Conservation (phyloP, 2,329 filamentous ascomycete species). For the Colletotrichum aenigma region DNA sequence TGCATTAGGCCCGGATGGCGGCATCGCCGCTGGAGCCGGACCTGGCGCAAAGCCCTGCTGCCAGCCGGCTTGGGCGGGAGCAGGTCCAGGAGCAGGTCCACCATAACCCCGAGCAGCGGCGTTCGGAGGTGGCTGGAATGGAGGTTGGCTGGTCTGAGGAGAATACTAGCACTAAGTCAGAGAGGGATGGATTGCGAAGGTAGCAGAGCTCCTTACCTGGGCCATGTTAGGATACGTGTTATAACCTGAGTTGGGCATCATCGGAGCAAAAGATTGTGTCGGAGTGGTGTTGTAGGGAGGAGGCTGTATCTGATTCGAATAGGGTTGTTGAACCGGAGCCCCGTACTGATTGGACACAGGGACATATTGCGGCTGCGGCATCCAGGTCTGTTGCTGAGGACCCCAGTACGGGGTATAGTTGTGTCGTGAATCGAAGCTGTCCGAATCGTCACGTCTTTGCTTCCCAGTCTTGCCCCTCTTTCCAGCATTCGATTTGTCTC, state of each 20-base stretch:
- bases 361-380: slow-evolving; percentile 57
- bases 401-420: slow-evolving; percentile 74
- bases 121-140: slow-evolving; percentile 25
- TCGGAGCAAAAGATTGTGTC: slow-evolving; percentile 45
- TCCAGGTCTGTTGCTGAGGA: slow-evolving; percentile 62
- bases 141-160: slow-evolving; percentile 24
- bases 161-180: slow-evolving; percentile 3
- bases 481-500: slow-evolving; percentile 74
- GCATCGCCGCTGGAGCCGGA: slow-evolving; percentile 30
- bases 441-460: slow-evolving; percentile 67
- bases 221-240: slow-evolving; percentile 50
- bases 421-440: slow-evolving; percentile 68
- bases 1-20: slow-evolving; percentile 24
- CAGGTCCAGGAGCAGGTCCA: slow-evolving; percentile 32
- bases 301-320: slow-evolving; percentile 50
- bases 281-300: slow-evolving; percentile 47
- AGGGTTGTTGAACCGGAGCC: slow-evolving; percentile 45
- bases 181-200: background rate
- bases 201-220: slow-evolving; percentile 42
- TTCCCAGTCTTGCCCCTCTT: slow-evolving; percentile 72
- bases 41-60: slow-evolving; percentile 38
- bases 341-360: slow-evolving; percentile 48
- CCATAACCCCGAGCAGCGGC: slow-evolving; percentile 39
- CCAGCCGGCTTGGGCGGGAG: slow-evolving; percentile 37
- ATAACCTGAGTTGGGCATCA: slow-evolving; percentile 45